A percentile compares a stretch with the other conserved stretches of the same genome.
Evolutionary conservation across 305 asterid genomes (phyloP).

Genomic region (Fraxinus platypoda): DNA sequence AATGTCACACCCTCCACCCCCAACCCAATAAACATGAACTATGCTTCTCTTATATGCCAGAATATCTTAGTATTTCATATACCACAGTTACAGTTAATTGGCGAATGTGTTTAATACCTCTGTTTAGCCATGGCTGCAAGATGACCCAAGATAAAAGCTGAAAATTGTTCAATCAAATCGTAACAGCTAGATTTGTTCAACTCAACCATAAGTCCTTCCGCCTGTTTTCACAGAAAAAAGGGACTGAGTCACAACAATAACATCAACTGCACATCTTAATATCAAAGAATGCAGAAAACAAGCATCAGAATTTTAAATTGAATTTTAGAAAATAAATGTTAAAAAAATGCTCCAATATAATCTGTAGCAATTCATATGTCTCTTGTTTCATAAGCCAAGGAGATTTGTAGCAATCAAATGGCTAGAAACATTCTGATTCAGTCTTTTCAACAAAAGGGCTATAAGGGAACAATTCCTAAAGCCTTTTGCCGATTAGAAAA

Average conservation of each 20-base stretch:
- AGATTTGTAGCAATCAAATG: not conserved
- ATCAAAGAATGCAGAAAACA: not conserved
- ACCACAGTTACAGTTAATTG: not conserved
- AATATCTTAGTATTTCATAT: not conserved
- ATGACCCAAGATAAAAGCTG: conserved; percentile 44
- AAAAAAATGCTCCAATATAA: not conserved
- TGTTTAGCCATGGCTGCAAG: conserved; percentile 58
- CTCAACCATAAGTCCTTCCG: conserved; percentile 68
- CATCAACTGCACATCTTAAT: not conserved
- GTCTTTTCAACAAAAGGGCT: not conserved
- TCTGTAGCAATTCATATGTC: not conserved
- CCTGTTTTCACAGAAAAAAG: conserved; percentile 43
- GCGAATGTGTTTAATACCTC: conserved; percentile 36
- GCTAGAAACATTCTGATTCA: not conserved
- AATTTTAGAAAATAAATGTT: not conserved
- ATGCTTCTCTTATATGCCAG: not conserved
- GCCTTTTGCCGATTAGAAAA: not conserved
- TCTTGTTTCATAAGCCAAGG: not conserved
- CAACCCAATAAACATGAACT: not conserved
- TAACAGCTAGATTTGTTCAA: conserved; percentile 58
- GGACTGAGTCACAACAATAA: conserved; percentile 10
- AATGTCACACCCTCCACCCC: not conserved
- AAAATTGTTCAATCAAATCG: conserved; percentile 55
- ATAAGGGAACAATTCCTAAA: not conserved
- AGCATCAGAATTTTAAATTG: not conserved